Evolutionary conservation across 2,329 filamentous ascomycete genomes (phyloP).

Genomic region (Pseudocercospora fijiensis): DNA sequence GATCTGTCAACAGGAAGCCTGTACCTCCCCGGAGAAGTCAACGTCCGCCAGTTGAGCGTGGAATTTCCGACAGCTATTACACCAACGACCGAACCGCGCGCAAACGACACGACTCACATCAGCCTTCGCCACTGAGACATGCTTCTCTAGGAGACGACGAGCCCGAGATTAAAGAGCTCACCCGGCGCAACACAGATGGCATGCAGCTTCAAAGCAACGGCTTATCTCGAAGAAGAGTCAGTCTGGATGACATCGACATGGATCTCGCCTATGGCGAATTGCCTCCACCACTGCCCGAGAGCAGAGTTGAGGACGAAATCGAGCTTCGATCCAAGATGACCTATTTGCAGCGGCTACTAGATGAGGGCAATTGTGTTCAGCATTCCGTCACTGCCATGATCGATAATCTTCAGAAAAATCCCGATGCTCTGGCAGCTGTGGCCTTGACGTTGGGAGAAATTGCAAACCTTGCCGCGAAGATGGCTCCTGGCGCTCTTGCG

Average conservation of each 20-base stretch:
- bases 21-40: conserved; percentile 24
- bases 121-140: conserved; percentile 35
- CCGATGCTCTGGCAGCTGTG: conserved; percentile 89
- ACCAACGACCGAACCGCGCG: conserved; percentile 39
- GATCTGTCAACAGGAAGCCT: conserved; percentile 29
- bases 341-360: conserved; percentile 72
- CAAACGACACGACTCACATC: conserved; percentile 21
- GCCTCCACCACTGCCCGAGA: conserved; percentile 63
- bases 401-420: conserved; percentile 73
- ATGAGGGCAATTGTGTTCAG: conserved; percentile 86
- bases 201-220: conserved; percentile 21
- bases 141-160: conserved; percentile 30
- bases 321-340: conserved; percentile 68
- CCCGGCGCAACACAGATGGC: conserved; percentile 46
- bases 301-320: conserved; percentile 51
- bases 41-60: conserved; percentile 45
- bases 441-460: conserved; percentile 91
- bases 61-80: conserved; percentile 49
- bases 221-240: conserved; percentile 38
- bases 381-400: conserved; percentile 82
- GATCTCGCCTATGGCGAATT: conserved; percentile 86
- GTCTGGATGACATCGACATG: conserved; percentile 70
- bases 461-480: conserved; percentile 74
- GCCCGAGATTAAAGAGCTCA: conserved; percentile 42
- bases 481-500: conserved; percentile 76